Base-by-base conservation (phyloP, 1,284 basidiomycete genomes). In the Ganoderma meredithae region DNA sequence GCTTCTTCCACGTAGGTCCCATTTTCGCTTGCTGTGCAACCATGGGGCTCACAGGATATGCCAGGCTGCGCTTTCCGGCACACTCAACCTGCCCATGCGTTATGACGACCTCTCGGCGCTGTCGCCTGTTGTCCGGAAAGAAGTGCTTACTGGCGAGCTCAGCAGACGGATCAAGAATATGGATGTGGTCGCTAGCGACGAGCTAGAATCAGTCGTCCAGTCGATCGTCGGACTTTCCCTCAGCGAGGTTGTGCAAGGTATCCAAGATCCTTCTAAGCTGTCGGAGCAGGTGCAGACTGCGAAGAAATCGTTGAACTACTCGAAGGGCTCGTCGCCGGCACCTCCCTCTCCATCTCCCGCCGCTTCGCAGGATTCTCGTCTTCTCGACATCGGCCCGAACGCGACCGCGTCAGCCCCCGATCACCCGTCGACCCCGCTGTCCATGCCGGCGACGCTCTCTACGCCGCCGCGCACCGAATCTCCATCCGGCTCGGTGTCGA, bases 391-490 rank as follows among this genome's bases (percentile, higher is more conserved):
- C 64, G 83, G 85, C 17, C 80, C 88, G 40, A 87, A 87, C 69
- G 90, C 90, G 9, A 93, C 91, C 10, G 93, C 93, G 2, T 92
- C 90, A 52, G 92, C 92, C 13, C 92, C 93, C 0, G 93, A 94
- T 76, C 92, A 94, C 71, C 93, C 92, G 0, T 92, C 90, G 4
- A 94, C 93, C 0, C 93, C 93, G 0, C 86, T 94, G 13, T 94
- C 93, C 1, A 84, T 93, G 70, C 88, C 88, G 66, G 86, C 89
- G 0, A 90, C 90, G 0, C 77, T 91, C 19, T 89, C 90, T 19
- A 93, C 92, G 0, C 92, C 93, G 5, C 92, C 93, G 22, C 87
- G 93, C 17, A 93, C 93, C 0, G 91, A 92, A 8, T 94, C 92
- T 1, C 92, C 93, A 1, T 89, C 91, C 25, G 91, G 92, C 25